Conservation (phyloP, 2,329 filamentous ascomycete species). For the Trichoderma oligosporum region DNA sequence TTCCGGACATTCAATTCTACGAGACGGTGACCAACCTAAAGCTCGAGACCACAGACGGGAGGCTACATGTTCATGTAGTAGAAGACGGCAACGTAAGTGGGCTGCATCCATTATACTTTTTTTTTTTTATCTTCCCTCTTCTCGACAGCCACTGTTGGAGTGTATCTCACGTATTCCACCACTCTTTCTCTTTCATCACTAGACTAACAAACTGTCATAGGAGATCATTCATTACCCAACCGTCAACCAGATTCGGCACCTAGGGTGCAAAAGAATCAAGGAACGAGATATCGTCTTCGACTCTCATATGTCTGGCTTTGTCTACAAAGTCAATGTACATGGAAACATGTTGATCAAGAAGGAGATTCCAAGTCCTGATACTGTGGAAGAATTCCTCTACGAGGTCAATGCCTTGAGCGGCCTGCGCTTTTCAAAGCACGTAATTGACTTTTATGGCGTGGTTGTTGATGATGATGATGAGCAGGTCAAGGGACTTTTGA, state of each 20-base stretch:
- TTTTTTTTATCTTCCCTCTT: too few relatives aligned
- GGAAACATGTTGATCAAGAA: slow-evolving; percentile 83
- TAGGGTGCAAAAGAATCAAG: slow-evolving; percentile 59
- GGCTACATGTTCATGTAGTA: slow-evolving; percentile 94
- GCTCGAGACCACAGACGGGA: slow-evolving; percentile 80
- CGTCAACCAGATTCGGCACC: slow-evolving; percentile 67
- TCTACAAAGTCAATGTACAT: slow-evolving; percentile 80
- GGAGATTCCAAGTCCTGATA: slow-evolving; percentile 93
- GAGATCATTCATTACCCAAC: slow-evolving; percentile 88
- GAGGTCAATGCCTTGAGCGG: slow-evolving; percentile 92
- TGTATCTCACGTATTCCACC: too few relatives aligned
- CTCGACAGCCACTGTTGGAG: too few relatives aligned
- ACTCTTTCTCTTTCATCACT: too few relatives aligned
- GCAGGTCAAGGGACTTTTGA: slow-evolving; percentile 80
- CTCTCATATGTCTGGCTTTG: slow-evolving; percentile 92
- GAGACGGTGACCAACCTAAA: slow-evolving; percentile 94
- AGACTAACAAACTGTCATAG: slow-evolving; percentile 30
- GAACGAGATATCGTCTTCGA: slow-evolving; percentile 81
- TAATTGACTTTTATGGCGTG: slow-evolving; percentile 83
- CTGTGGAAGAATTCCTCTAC: slow-evolving; percentile 93
- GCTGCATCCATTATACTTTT: too few relatives aligned
- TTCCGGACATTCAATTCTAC: slow-evolving; percentile 94
- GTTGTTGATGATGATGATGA: slow-evolving; percentile 85
- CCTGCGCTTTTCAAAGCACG: slow-evolving; percentile 66
- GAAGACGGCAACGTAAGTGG: slow-evolving; percentile 78